Base-by-base conservation (phyloP, 2,329 filamentous ascomycete genomes). In the Penicillium sp. region DNA sequence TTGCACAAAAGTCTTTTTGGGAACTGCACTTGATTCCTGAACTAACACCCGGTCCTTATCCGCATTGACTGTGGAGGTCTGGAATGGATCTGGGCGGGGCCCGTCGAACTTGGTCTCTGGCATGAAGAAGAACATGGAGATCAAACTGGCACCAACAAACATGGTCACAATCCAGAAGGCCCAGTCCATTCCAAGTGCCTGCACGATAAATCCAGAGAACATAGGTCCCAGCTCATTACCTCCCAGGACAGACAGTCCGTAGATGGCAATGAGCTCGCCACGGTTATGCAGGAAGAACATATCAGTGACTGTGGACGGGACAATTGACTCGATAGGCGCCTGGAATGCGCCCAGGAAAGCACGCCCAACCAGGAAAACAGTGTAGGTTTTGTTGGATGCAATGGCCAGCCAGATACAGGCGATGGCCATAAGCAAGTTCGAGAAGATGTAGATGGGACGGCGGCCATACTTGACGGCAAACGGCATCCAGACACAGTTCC, bases 181-280 rank as follows among this genome's bases (percentile, higher is more conserved):
- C 60, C 57, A 61, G 42, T 51, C 26, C 60, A 60, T 61, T 11
- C 60, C 55, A 13, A 61, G 42, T 2, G 51, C 55, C 31, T 61
- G 61, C 5, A 66, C 61, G 38, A 66, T 68, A 22, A 59, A 67
- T 6, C 60, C 64, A 1, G 66, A 68, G 18, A 65, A 56, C 40
- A 68, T 57, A 4, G 66, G 66, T 2, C 66, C 66, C 11, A 68
- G 57, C 26, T 69, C 65, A 38, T 68, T 68, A 0, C 66, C 66
- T 18, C 62, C 63, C 1, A 67, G 53, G 3, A 68, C 64, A 20
- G 63, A 51, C 18, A 67, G 50, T 5, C 66, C 64, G n/a, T 62
- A 62, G 4, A 54, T 38, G 6, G 61, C 42, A 7, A 61, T 51
- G 1, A 59, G 49, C 34, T 67, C 57, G 45, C 52, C 66, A 5